phyloP scores from a whole-genome alignment of 495 filamentous ascomycete genomes.

The Schizothecium vesticola region DNA sequence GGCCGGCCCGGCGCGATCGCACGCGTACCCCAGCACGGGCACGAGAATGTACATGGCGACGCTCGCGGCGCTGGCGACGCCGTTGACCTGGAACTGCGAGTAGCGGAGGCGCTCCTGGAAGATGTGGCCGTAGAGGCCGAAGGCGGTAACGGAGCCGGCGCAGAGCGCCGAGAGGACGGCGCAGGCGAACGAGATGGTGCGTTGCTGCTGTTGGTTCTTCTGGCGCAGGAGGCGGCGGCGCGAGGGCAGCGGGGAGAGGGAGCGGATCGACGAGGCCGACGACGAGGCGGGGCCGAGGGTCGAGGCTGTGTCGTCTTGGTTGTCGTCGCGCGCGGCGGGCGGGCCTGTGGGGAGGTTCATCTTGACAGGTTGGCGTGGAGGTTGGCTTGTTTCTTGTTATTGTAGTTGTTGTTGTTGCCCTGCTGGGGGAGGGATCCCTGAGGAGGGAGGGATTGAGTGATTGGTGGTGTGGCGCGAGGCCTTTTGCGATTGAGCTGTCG shows the following conservation, averaged over 20 bases:
- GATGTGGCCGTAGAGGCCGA: constrained; percentile 84
- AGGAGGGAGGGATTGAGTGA: not conserved
- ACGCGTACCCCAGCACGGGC: constrained; percentile 81
- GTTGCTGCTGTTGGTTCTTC: constrained; percentile 23
- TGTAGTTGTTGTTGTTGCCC: not conserved
- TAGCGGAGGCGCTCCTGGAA: constrained; percentile 81
- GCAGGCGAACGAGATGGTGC: constrained; percentile 35
- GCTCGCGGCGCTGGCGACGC: constrained; percentile 75
- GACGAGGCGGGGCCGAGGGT: constrained; percentile 32
- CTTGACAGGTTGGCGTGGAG: not conserved
- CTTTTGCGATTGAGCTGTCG: not conserved
- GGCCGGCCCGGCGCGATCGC: constrained; percentile 78
- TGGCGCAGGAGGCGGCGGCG: constrained; percentile 17
- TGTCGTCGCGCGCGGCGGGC: constrained; percentile 20
- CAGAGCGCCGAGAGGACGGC: constrained; percentile 54
- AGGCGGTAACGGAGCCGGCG: constrained; percentile 79
- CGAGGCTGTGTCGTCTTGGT: constrained; percentile 24
- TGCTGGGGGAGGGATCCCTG: not conserved
- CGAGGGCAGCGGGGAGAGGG: constrained; percentile 21
- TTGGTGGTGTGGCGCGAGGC: not conserved
- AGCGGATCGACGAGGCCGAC: constrained; percentile 31
- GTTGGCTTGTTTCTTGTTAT: not conserved
- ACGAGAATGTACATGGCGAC: constrained; percentile 86
- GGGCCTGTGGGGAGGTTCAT: not conserved
- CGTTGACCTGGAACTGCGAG: constrained; percentile 85